Percentiles rank a stretch among this genome's conserved stretches.
Evolutionary conservation across 208 protist genomes (phyloP).

Genomic region (Leishmania gerbilli): DNA sequence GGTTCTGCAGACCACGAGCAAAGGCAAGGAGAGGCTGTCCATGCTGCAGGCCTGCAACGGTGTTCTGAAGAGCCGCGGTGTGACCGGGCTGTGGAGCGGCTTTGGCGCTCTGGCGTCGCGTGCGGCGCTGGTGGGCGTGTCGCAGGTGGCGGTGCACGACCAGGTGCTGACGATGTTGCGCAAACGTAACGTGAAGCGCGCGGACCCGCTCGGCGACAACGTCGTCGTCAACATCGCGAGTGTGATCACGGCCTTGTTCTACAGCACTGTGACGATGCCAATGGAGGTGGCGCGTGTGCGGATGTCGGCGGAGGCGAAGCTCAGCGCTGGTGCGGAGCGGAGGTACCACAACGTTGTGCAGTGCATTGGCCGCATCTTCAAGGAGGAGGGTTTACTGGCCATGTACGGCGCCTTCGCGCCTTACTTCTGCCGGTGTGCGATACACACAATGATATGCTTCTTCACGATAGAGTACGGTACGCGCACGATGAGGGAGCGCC

Average conservation of each 20-base stretch:
- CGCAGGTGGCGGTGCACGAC: slow-evolving; percentile 93
- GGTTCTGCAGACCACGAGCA: slow-evolving; percentile 89
- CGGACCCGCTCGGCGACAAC: slow-evolving; percentile 54
- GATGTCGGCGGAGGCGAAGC: slow-evolving; percentile 87
- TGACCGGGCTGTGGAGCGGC: slow-evolving; percentile 86
- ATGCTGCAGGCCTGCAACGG: slow-evolving; percentile 38
- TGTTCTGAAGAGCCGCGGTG: slow-evolving; percentile 57
- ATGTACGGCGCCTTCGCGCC: slow-evolving; percentile 90
- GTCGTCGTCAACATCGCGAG: slow-evolving; percentile 82
- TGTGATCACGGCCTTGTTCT: slow-evolving; percentile 84
- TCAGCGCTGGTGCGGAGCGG: slow-evolving; percentile 41
- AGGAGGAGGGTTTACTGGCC: slow-evolving; percentile 76
- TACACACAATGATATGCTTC: slow-evolving; percentile 91
- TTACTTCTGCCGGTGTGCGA: slow-evolving; percentile 88
- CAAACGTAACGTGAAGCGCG: slow-evolving; percentile 38
- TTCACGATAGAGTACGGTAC: slow-evolving; percentile 88
- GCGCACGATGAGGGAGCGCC: slow-evolving; percentile 27
- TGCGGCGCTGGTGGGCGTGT: slow-evolving; percentile 84
- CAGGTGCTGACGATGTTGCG: slow-evolving; percentile 85
- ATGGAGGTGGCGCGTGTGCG: slow-evolving; percentile 89
- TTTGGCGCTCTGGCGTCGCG: slow-evolving; percentile 76
- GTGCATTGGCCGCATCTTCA: slow-evolving; percentile 71
- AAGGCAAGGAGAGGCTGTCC: slow-evolving; percentile 60
- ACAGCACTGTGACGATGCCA: slow-evolving; percentile 89
- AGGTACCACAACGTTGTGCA: slow-evolving; percentile 81